These are phyloP conservation scores for Groenewaldozyma sp. DNA, from an alignment of 1,139 yeast genomes.

Conservation along the genomic window DNA sequence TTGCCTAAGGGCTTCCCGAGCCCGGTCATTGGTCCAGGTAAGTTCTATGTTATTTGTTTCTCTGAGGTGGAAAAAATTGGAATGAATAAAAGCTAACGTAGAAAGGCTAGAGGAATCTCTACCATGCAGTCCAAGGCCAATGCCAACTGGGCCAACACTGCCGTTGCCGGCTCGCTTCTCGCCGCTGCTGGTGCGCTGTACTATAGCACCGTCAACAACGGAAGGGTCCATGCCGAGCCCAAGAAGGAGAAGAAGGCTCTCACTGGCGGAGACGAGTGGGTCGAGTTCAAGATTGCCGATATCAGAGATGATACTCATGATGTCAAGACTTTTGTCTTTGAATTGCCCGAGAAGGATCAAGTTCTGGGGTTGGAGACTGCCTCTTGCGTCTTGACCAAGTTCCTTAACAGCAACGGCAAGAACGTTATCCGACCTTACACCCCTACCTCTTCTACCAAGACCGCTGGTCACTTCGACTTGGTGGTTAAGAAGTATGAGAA, in stretches of 20 bases:
- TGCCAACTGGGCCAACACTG: slow-evolving; percentile 14
- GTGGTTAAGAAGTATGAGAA: slow-evolving; percentile 74
- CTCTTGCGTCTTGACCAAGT: slow-evolving; percentile 73
- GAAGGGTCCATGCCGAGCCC: slow-evolving; percentile 22
- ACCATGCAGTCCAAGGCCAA: neutral
- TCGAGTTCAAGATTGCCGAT: slow-evolving; percentile 63
- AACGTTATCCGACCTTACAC: slow-evolving; percentile 96
- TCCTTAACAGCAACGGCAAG: slow-evolving; percentile 65
- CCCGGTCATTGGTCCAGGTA: too few relatives aligned
- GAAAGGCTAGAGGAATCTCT: too few relatives aligned
- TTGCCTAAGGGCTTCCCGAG: too few relatives aligned
- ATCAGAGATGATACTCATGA: slow-evolving; percentile 44
- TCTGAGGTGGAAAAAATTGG: too few relatives aligned
- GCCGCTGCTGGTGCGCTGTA: slow-evolving; percentile 22
- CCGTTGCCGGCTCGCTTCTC: slow-evolving; percentile 26
- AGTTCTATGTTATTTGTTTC: too few relatives aligned
- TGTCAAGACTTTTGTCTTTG: slow-evolving; percentile 56
- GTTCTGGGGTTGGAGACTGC: slow-evolving; percentile 76
- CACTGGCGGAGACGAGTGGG: slow-evolving; percentile 63
- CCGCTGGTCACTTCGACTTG: slow-evolving; percentile 68
- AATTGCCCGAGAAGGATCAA: slow-evolving; percentile 57
- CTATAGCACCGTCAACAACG: slow-evolving; percentile 14
- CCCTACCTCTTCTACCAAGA: slow-evolving; percentile 65
- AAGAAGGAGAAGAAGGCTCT: slow-evolving; percentile 28
- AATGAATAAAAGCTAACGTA: too few relatives aligned